A percentile compares a stretch with the other conserved stretches of the same genome.
phyloP scores from a whole-genome alignment of 2,329 filamentous ascomycete species.

The Zalaria obscura region DNA sequence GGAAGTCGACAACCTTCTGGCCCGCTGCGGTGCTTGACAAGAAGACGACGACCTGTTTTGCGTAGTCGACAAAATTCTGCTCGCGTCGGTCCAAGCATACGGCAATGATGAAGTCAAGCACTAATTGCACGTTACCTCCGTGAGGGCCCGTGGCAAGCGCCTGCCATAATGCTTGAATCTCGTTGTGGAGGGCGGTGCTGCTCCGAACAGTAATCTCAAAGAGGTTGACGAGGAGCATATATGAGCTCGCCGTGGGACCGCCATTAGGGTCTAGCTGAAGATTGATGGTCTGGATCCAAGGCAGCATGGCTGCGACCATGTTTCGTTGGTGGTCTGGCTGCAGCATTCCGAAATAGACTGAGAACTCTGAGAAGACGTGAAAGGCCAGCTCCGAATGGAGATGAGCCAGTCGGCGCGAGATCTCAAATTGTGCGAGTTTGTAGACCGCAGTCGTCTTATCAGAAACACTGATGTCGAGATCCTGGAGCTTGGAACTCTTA shows the following conservation, averaged over 20 bases:
- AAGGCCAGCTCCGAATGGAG: conserved; percentile 85
- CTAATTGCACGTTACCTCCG: conserved; percentile 82
- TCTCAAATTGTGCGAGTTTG: conserved; percentile 93
- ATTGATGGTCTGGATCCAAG: conserved; percentile 92
- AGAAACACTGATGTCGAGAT: conserved; percentile 95
- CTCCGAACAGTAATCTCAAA: conserved; percentile 94
- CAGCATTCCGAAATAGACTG: conserved; percentile 79
- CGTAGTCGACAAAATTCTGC: conserved; percentile 95
- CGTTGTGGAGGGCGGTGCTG: conserved; percentile 77
- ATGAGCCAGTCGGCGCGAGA: conserved; percentile 76
- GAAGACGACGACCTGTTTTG: conserved; percentile 96
- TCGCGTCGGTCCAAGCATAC: conserved; percentile 87
- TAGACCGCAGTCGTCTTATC: conserved; percentile 98
- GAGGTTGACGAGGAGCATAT: conserved; percentile 86
- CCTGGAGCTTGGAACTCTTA: conserved; percentile 81
- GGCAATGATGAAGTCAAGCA: conserved; percentile 91
- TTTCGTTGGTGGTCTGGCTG: conserved; percentile 76
- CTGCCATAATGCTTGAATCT: conserved; percentile 96
- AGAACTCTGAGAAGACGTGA: conserved; percentile 90
- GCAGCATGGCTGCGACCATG: conserved; percentile 83
- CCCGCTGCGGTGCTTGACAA: conserved; percentile 74
- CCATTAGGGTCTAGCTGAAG: conserved; percentile 84
- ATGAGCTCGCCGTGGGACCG: conserved; percentile 78
- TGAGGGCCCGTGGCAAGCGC: conserved; percentile 86
- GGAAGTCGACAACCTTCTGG: conserved; percentile 84